Evolutionary conservation across 2,329 filamentous ascomycete species (phyloP).

Genomic region (Alternaria brassicicola): DNA sequence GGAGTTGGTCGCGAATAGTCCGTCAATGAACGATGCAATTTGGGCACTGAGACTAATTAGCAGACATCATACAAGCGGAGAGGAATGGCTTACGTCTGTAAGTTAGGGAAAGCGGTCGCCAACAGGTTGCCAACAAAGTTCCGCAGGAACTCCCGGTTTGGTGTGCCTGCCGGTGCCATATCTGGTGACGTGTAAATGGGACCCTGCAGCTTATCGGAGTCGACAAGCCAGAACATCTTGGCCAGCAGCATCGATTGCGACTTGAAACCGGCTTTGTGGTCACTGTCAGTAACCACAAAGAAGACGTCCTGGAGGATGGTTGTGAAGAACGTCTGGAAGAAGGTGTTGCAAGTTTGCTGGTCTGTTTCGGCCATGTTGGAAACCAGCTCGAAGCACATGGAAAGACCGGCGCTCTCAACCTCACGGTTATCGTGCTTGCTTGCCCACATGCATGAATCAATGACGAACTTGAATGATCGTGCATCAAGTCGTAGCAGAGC

Average conservation of each 20-base stretch:
- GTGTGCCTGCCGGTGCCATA: constrained; percentile 80
- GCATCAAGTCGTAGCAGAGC: constrained; percentile 92
- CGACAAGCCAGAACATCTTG: constrained; percentile 95
- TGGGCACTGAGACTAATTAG: constrained; percentile 67
- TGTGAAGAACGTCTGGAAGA: constrained; percentile 98
- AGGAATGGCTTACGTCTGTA: constrained; percentile 73
- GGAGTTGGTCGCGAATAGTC: constrained; percentile 84
- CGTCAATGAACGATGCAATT: constrained; percentile 88
- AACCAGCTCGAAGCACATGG: constrained; percentile 97
- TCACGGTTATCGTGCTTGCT: constrained; percentile 99
- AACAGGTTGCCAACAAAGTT: constrained; percentile 86
- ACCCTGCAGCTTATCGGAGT: constrained; percentile 85
- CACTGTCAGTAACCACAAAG: constrained; percentile 95
- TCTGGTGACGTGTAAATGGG: constrained; percentile 82
- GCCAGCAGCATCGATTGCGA: constrained; percentile 92
- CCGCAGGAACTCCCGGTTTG: constrained; percentile 88
- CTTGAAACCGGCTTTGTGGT: constrained; percentile 99
- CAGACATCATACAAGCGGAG: neutral
- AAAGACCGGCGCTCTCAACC: constrained; percentile 92
- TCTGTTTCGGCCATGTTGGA: constrained; percentile 97
- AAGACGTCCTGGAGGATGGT: constrained; percentile 97
- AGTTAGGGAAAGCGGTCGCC: constrained; percentile 89
- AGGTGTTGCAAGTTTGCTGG: constrained; percentile 81
- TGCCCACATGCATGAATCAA: constrained; percentile 99
- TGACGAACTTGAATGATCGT: constrained; percentile 98